Base-by-base conservation (phyloP, 2,329 filamentous ascomycete species). In the Bisporella sp. region DNA sequence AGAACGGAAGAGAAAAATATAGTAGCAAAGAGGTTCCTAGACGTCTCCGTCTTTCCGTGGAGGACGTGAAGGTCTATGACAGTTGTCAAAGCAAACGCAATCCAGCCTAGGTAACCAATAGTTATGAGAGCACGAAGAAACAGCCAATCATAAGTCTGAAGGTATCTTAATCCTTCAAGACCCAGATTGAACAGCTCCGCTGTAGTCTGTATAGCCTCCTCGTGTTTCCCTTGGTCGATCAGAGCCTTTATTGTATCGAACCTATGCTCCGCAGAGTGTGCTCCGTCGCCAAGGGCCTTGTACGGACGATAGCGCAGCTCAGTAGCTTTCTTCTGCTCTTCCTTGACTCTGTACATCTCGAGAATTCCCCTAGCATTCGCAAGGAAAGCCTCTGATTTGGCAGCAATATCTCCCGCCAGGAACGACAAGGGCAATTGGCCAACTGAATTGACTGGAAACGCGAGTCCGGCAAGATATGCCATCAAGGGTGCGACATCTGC, bases 101-200 rank as follows among this genome's bases (percentile, higher is more conserved):
- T 95, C 92, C 92, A 99, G 21, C 93, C 93, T 6, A 97, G 71
- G 63, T 97, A 99, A 13, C 93, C 93, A 9, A 87, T 66, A 2
- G 93, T 96, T 53, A 99, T 86, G 46, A 99, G 75, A 2, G 89
- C 86, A 53, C 93, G 79, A 35, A 99, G 72, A 69, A 99, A 99
- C 2, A 99, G 76, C 93, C 93, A 99, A 71, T 99, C 93, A 62
- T 99, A 99, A 0, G 91, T 99, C 68, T 99, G 93, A 30, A 99
- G 77, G 66, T 99, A 99, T 46, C 93, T 81, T 53, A 99, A 73
- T 6, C 93, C 93, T 54, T 89, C 79, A 1, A 99, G 76, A 1
- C 82, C 85, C 46, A 88, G 71, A 52, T 85, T 78, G 53, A 97
- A 87, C 11, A 99, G 74, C 31, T 82, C 79, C 41, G 86, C 82